Base-by-base conservation (phyloP, 2,329 filamentous ascomycete species). In the Meredithiella fracta region DNA sequence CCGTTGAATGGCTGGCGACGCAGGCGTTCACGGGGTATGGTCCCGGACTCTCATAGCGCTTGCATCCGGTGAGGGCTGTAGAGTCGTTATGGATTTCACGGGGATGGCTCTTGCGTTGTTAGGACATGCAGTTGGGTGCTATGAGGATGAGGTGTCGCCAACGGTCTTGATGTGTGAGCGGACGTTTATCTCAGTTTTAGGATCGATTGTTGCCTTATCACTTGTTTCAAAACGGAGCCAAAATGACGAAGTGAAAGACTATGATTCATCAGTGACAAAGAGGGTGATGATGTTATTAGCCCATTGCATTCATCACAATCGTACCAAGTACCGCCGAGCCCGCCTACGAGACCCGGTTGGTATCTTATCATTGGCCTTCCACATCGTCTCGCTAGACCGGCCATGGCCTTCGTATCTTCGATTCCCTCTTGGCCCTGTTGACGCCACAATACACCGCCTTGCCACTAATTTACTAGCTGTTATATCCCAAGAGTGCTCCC, bases 401-500 rank as follows among this genome's bases (percentile, higher is more conserved):
- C 29, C 29, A 11, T 34, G 29, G 29, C 29, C 29, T 11, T 11
- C 29, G 11, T 34, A 5, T 11, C 29, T 34, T 11, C 29, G 11
- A 11, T 34, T 11, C 14, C n/a, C 25, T 3, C 22, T 56, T 15
- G 49, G 55, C 11, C 22, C 25, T 20, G 42, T 50, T 1, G 47
- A 53, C 15, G 14, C 52, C 6, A n/a, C 20, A 2, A 44, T 57
- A 26, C 67, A 69, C 60, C 64, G 67, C 55, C 63, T 62, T 8
- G 63, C 69, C 0, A 62, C 70, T 3, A 62, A 65, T 1, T 66
- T 79, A 38, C 62, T 73, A 29, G 71, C 70, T 57, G 71, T 69
- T 5, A 64, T 77, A 9, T 71, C 75, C 1, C 70, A 73, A 31
- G 72, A 67, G 60, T 75, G 73, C 60, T 69, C 72, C 15, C 71